phyloP scores from a whole-genome alignment of 2,329 filamentous ascomycete species.

The Fusarium sacchari region DNA sequence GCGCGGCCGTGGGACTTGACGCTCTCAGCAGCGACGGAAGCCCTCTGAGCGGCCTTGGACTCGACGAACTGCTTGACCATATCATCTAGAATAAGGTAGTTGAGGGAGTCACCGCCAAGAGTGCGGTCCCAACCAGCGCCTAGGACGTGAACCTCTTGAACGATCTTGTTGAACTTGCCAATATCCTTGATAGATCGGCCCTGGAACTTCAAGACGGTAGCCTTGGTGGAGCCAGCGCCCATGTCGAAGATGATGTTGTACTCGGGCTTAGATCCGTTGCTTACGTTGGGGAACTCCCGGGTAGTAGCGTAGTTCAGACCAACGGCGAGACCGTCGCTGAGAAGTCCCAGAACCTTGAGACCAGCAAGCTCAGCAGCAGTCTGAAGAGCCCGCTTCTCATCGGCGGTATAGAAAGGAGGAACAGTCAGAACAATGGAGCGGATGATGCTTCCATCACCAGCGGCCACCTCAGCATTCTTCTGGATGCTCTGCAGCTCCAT shows the following conservation, averaged over 20 bases:
- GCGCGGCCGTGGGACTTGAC: slow-evolving; percentile 83
- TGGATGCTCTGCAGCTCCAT: slow-evolving; percentile 96
- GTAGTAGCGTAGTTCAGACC: slow-evolving; percentile 95
- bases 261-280: slow-evolving; percentile 86
- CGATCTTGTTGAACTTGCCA: slow-evolving; percentile 93
- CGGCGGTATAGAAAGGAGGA: slow-evolving; percentile 87
- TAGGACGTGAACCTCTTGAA: slow-evolving; percentile 92
- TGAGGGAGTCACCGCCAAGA: slow-evolving; percentile 89
- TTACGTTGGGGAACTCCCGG: slow-evolving; percentile 86
- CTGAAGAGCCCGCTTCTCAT: slow-evolving; percentile 88
- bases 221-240: slow-evolving; percentile 94
- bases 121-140: slow-evolving; percentile 89
- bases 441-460: slow-evolving; percentile 78
- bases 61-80: slow-evolving; percentile 84
- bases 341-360: slow-evolving; percentile 82
- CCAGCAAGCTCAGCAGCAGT: slow-evolving; percentile 88
- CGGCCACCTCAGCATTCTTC: slow-evolving; percentile 85
- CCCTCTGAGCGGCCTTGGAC: slow-evolving; percentile 73
- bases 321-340: slow-evolving; percentile 92
- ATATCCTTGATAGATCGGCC: slow-evolving; percentile 89
- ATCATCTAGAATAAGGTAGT: slow-evolving; percentile 87
- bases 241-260: slow-evolving; percentile 96
- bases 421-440: slow-evolving; percentile 89
- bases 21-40: slow-evolving; percentile 68
- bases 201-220: slow-evolving; percentile 90